These are phyloP conservation scores for Haematococcus lacustris DNA, from an alignment of 139 green algal genomes.

Conservation along the genomic window DNA sequence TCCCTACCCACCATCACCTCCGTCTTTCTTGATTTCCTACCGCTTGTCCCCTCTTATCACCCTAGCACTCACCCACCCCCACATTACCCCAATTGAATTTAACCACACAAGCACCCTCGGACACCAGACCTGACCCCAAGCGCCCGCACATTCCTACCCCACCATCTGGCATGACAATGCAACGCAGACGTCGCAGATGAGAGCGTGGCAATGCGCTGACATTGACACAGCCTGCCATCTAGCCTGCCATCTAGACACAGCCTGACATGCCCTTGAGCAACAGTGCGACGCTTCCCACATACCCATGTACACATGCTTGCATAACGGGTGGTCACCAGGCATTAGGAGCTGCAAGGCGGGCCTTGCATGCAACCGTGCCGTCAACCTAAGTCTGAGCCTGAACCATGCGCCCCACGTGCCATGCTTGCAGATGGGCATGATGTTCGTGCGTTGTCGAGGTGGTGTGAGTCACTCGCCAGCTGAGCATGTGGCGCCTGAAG, in stretches of 20 bases:
- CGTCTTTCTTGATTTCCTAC: no score
- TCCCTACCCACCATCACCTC: neutral
- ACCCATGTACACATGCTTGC: neutral
- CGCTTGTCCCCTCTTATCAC: no score
- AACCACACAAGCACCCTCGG: neutral
- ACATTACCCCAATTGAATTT: neutral
- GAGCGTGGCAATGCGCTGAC: no score
- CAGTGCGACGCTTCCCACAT: neutral
- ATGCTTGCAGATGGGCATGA: constrained; percentile 62
- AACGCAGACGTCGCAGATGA: no score
- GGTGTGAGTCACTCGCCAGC: constrained; percentile 77
- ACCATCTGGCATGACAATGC: no score
- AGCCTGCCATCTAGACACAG: neutral
- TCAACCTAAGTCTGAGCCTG: neutral
- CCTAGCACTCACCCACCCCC: neutral
- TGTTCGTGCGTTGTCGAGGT: constrained; percentile 80
- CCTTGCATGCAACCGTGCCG: no score
- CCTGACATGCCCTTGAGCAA: neutral
- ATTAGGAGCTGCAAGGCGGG: no score
- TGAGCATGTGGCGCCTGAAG: constrained; percentile 58
- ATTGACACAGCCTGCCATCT: no score
- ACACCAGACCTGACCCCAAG: no score
- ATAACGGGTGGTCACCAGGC: neutral
- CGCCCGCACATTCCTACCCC: no score
- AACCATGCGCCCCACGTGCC: neutral